Evolutionary conservation across 345 rosid genomes (phyloP).

Genomic region (Rhodamnia argentea): DNA sequence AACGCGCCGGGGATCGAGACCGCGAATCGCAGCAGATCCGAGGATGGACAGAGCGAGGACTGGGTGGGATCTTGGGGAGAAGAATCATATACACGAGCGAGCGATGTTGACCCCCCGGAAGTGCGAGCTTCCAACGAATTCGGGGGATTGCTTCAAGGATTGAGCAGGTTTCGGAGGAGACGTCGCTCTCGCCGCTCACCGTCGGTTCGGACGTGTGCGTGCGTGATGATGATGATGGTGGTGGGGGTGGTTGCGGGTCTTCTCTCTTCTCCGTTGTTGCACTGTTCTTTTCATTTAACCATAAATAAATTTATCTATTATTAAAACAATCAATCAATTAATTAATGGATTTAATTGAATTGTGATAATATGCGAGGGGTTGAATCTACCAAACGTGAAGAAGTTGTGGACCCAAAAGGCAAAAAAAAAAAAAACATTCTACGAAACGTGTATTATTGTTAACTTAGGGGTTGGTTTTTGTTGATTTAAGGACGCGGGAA

Average conservation of each 20-base stretch:
- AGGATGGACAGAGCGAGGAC: background rate
- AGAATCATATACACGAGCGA: background rate
- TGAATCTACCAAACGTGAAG: background rate
- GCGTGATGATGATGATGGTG: background rate
- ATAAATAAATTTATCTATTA: background rate
- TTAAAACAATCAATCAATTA: too few relatives aligned
- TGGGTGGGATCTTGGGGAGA: background rate
- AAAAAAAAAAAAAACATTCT: too few relatives aligned
- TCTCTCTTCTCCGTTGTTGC: background rate
- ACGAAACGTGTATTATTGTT: background rate
- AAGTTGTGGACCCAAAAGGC: too few relatives aligned
- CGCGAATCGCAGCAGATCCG: background rate
- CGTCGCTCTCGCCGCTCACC: constrained; percentile 50
- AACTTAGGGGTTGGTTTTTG: background rate
- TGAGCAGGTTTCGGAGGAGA: constrained; percentile 34
- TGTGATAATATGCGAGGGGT: background rate
- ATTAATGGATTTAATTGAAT: background rate
- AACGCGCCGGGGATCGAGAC: background rate
- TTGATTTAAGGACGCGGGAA: background rate
- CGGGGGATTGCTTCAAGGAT: constrained; percentile 64
- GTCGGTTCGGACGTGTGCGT: background rate
- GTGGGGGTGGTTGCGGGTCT: background rate
- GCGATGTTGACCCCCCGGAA: background rate
- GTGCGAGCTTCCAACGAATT: background rate
- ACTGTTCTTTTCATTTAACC: background rate